Conservation (phyloP, 2,329 filamentous ascomycete species). For the Pyrenophora tritici-repentis region DNA sequence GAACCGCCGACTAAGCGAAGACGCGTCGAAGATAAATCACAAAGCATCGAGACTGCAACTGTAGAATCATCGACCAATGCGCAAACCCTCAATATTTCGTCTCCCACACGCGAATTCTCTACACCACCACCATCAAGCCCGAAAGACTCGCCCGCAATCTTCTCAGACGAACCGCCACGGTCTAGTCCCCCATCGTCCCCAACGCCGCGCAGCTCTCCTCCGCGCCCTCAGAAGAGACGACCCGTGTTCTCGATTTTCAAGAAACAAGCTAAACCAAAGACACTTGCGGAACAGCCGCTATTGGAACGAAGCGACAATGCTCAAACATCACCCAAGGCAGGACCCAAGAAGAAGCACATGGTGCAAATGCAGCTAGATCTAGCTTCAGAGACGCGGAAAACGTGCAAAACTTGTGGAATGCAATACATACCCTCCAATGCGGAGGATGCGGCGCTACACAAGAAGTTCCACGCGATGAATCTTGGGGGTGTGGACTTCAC, state of each 20-base stretch:
- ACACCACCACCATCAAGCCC: constrained; percentile 37
- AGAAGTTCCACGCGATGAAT: constrained; percentile 67
- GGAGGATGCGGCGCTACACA: constrained; percentile 66
- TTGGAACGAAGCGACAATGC: constrained; percentile 43
- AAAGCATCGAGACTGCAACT: constrained; percentile 10
- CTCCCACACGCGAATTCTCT: constrained; percentile 17
- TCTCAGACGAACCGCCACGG: constrained; percentile 49
- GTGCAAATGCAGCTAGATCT: constrained; percentile 67
- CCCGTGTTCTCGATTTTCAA: constrained; percentile 57
- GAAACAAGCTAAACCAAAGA: constrained; percentile 23
- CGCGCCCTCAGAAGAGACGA: constrained; percentile 45
- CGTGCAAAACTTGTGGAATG: constrained; percentile 67
- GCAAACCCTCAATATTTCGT: background rate
- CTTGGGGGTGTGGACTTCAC: constrained; percentile 65
- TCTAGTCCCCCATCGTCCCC: constrained; percentile 44
- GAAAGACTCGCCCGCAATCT: constrained; percentile 38
- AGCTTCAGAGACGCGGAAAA: constrained; percentile 60
- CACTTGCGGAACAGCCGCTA: constrained; percentile 22
- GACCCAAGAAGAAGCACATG: constrained; percentile 46
- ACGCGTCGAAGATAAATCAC: constrained; percentile 35
- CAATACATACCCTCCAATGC: constrained; percentile 66
- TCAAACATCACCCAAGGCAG: constrained; percentile 31
- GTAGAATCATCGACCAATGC: constrained; percentile 8
- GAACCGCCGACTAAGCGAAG: constrained; percentile 45
- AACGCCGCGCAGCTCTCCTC: constrained; percentile 25